A percentile compares a stretch with the other conserved stretches of the same genome.
These are phyloP conservation scores for Hymenoscyphus fraxineus DNA, from an alignment of 2,329 filamentous ascomycete species.

Conservation along the genomic window DNA sequence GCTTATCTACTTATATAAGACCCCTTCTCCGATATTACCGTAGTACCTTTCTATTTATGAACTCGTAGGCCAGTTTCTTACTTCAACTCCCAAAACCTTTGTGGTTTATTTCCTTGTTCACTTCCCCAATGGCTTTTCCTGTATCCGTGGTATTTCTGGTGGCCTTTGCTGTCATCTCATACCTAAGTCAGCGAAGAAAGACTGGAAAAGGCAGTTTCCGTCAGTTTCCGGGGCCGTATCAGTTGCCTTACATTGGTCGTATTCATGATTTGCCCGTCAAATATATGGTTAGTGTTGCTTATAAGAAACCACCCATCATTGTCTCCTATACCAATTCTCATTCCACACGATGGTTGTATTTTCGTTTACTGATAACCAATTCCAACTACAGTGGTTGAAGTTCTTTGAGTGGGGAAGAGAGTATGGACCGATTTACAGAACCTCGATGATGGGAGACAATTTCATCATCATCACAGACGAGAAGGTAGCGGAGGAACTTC, in stretches of 20 bases:
- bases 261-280: conserved; percentile 11
- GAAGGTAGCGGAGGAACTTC: conserved; percentile 9
- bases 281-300: conserved; percentile 5
- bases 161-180: not conserved
- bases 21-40: not conserved
- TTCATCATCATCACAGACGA: conserved; percentile 8
- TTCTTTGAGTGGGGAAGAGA: conserved; percentile 5
- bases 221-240: conserved; percentile 10
- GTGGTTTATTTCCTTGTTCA: not conserved
- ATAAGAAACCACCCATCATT: not conserved
- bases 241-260: conserved; percentile 8
- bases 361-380: not conserved
- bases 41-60: not conserved
- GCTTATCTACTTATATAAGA: not conserved
- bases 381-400: conserved; percentile 7
- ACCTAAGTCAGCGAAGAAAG: not conserved
- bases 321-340: not conserved
- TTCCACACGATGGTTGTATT: not conserved
- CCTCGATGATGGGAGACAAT: conserved; percentile 1
- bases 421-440: conserved; percentile 8
- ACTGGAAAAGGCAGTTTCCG: not conserved
- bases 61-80: not conserved
- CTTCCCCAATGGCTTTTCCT: not conserved
- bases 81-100: not conserved
- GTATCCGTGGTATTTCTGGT: not conserved